Evolutionary conservation across 177 flowering plant genomes (phyloP).

Genomic region (Vitis hybrid): DNA sequence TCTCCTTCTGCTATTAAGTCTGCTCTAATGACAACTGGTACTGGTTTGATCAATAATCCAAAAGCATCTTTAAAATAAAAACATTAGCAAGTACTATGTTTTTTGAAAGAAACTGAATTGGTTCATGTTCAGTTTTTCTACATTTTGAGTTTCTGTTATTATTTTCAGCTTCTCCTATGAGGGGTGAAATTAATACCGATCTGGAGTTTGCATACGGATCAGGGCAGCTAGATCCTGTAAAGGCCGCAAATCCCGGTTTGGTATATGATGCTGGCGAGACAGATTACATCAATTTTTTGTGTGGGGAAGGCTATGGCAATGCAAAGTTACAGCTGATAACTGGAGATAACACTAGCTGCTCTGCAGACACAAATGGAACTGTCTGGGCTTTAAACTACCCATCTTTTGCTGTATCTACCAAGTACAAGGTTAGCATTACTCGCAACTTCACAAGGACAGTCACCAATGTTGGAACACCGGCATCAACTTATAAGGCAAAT

Average conservation of each 20-base stretch:
- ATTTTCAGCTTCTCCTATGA: conserved; percentile 31
- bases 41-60: no score
- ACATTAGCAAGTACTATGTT: no score
- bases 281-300: conserved; percentile 30
- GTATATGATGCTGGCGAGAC: conserved; percentile 28
- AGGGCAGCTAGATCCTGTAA: conserved; percentile 35
- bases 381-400: conserved; percentile 1
- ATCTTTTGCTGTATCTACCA: no score
- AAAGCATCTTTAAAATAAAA: no score
- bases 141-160: not conserved
- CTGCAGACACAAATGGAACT: conserved; percentile 16
- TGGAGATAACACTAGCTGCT: conserved; percentile 18
- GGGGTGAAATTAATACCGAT: conserved; percentile 13
- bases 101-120: no score
- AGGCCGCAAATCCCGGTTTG: conserved; percentile 39
- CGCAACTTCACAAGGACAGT: conserved; percentile 24
- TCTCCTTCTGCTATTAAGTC: conserved; percentile 79
- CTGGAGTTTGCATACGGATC: conserved; percentile 46
- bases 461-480: conserved; percentile 34
- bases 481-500: conserved; percentile 18
- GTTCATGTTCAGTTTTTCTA: not conserved
- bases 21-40: conserved; percentile 76
- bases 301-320: conserved; percentile 24
- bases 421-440: not conserved
- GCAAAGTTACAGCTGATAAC: conserved; percentile 19